Evolutionary conservation across 2,329 filamentous ascomycete species (phyloP), one percentile per base, ranked within the genome.

Genomic region (Verticillium nonalfalfae): DNA sequence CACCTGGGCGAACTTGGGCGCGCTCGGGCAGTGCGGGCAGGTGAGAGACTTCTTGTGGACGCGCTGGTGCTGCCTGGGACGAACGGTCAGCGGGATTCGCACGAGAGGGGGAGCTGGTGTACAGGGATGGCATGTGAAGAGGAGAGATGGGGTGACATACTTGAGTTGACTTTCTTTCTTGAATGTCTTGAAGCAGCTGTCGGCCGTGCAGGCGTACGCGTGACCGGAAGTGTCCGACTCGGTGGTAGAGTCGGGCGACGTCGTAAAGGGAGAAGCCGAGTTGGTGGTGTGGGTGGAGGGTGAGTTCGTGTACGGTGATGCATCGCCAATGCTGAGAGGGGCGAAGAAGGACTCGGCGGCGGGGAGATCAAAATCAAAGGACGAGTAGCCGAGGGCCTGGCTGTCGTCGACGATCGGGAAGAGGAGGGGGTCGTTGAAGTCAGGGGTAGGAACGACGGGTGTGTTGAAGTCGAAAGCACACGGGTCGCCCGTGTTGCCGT

Each of bases 1-100:
- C 9, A 66, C 64, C 59, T 66, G 64, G 40, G 64, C 64, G 59
- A 66, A 66, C 63, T 61, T 66, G 56, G 64, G 64, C 61, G 61
- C 64, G n/a, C 56, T 60, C 26, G 56, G 63, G 61, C 64, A 66
- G 52, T 65, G 64, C n/a, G 36, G 39, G 61, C 64, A 66, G 18
- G 60, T 57, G n/a, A 66, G 61, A 9, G 61, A 56, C 61, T 65
- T 65, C 40, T 61, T 60, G 61, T 66, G 64, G 59, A 66, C 64
- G 40, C 64, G 64, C 56, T 65, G 64, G 56, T 66, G 64, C 63
- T 66, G 64, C 59, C 58, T 59, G 58, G 45, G 26, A 21, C 26
- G 35, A 39, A 3, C 2, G 7, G 58, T 59, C 55, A 59, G 58
- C 58, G 26, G 15, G 21, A 15, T 13, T 26, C 21, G 58, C 33